Conservation (phyloP, 2,329 filamentous ascomycete species). For the Teratosphaeria destructans region DNA sequence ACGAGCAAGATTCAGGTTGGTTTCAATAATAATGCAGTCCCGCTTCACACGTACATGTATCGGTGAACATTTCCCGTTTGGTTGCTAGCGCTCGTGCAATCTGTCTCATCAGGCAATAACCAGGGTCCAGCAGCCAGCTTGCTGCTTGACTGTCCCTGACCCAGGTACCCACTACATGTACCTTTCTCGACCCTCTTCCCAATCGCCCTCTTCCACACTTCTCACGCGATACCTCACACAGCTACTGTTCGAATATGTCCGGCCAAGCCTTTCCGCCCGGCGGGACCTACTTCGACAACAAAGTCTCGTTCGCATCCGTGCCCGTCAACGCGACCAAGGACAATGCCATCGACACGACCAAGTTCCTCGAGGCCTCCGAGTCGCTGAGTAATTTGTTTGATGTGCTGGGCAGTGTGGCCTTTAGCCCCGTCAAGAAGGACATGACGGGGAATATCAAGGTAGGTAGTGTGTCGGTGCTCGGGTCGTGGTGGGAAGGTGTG, state of each 20-base stretch:
- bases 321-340: constrained; percentile 61
- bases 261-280: constrained; percentile 42
- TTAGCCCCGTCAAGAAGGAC: constrained; percentile 83
- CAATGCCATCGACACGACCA: constrained; percentile 68
- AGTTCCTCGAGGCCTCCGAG: constrained; percentile 89
- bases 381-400: constrained; percentile 76
- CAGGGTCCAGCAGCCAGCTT: no score
- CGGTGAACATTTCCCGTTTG: no score
- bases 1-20: no score
- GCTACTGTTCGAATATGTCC: constrained; percentile 3
- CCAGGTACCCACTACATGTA: no score
- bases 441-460: constrained; percentile 89
- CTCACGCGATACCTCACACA: no score
- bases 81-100: no score
- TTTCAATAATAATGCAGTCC: no score
- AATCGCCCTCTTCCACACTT: no score
- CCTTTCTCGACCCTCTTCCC: no score
- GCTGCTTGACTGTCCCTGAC: no score
- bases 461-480: background rate
- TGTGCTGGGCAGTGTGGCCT: constrained; percentile 58
- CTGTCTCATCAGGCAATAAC: no score
- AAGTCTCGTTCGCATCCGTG: constrained; percentile 75
- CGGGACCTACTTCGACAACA: constrained; percentile 75
- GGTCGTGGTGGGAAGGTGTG: background rate
- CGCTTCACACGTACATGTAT: no score